Evolutionary conservation across 208 protist species (phyloP), one percentile per base, ranked within the genome.

Genomic region (Acanthamoeba lenticulata): DNA sequence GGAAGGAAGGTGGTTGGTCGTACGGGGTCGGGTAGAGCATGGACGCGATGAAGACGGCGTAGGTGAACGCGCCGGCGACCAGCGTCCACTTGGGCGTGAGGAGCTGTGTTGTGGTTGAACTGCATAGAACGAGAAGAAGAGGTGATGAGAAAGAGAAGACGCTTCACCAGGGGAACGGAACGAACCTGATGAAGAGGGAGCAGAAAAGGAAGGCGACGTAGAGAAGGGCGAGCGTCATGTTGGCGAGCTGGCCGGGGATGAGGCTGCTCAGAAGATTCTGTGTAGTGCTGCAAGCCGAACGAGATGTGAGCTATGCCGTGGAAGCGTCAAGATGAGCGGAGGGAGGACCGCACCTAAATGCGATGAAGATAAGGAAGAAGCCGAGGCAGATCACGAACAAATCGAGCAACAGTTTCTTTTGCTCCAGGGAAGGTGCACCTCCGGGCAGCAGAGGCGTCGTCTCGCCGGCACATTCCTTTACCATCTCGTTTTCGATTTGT

Each of bases 231-330:
- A 88, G 34, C 29, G 29, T 88, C 79, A 29, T 17, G n/a, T 49
- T 44, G 24, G 42, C 79, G 13, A 88, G 79, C 47, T 88, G 52
- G 13, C 47, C 79, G 4, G 79, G 79, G 6, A 88, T 40, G 44
- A 88, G n/a, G 9, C 79, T 88, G 79, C 79, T 88, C 45, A 60
- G 21, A 0, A 88, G 79, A n/a, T 88, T 88, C 34, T 88, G 79
- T 3, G 45, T 88, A 4, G 79, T 57, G 45, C 79, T 88, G 79
- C 49, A n/a, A 38, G 27, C 0, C 0, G 5, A 29, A 45, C 15
- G 21, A 38, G 2, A 67, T 36, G 5, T 67, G 24, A 57, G 24
- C 4, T 60, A 24, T 2, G 55, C 17, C 5, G 0, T 1, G 36
- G 6, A 74, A 74, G 6, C 13, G n/a, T 9, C 21, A n/a, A 77